Conservation (phyloP, 768 basidiomycete genomes). For the Strobilomyces echinocephalus region DNA sequence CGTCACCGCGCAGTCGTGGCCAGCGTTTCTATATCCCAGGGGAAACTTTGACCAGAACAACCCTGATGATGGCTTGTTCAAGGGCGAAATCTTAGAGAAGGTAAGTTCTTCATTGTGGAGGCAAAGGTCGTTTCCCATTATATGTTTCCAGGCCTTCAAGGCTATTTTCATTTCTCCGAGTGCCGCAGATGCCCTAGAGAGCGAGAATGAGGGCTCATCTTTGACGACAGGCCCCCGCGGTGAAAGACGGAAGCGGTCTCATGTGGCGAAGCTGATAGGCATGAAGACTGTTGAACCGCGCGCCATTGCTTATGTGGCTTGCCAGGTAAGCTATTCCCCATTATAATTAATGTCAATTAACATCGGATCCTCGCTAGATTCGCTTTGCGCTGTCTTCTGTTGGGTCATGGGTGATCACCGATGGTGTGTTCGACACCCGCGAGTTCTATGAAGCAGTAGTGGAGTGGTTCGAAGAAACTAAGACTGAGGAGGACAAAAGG, state of each 20-base stretch:
- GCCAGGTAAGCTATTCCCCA: background rate
- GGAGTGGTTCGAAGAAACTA: background rate
- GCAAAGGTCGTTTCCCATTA: too few relatives aligned
- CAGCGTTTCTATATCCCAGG: background rate
- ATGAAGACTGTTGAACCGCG: background rate
- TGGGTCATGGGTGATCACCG: background rate
- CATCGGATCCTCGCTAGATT: too few relatives aligned
- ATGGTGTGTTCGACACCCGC: background rate
- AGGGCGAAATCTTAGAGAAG: too few relatives aligned
- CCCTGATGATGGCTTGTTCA: too few relatives aligned
- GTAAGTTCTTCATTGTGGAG: too few relatives aligned
- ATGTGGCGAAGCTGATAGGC: background rate
- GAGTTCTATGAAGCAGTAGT: background rate
- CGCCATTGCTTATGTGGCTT: background rate
- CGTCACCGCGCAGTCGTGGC: background rate
- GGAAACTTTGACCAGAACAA: too few relatives aligned
- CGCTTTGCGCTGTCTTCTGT: background rate
- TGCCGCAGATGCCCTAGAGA: too few relatives aligned
- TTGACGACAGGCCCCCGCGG: too few relatives aligned
- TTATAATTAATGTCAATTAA: background rate
- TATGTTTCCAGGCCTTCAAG: too few relatives aligned
- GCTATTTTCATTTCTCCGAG: too few relatives aligned
- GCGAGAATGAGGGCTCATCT: too few relatives aligned
- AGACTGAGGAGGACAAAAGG: background rate
- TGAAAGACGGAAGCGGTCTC: background rate